Evolutionary conservation across 108 stramenopile species (phyloP).

Genomic region (Fragilaria crotonensis): DNA sequence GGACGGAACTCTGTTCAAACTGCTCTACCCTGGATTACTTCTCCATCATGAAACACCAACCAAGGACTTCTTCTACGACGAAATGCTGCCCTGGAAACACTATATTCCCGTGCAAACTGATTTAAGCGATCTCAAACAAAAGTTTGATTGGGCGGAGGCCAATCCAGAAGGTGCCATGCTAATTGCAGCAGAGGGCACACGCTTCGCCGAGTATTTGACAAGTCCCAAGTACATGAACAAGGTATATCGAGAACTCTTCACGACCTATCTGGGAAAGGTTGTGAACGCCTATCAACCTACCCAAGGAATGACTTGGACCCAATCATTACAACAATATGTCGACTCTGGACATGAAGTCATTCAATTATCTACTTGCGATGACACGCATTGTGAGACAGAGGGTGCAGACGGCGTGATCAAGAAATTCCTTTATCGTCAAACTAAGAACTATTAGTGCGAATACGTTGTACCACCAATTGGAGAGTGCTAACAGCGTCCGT

Average conservation of each 20-base stretch:
- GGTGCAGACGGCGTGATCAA: background rate
- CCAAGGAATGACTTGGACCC: background rate
- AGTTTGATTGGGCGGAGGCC: constrained; percentile 10
- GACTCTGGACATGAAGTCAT: background rate
- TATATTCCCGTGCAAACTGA: constrained; percentile 8
- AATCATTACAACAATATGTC: background rate
- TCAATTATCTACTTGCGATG: background rate
- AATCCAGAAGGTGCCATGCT: constrained; percentile 5
- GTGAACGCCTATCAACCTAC: background rate
- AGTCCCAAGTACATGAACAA: background rate
- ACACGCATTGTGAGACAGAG: background rate
- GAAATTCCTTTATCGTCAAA: background rate
- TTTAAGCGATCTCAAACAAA: constrained; percentile 3
- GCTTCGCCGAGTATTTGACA: constrained; percentile 8
- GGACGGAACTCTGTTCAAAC: constrained; percentile 37
- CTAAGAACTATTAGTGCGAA: too few species aligned
- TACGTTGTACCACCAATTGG: too few species aligned
- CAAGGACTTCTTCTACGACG: constrained; percentile 7
- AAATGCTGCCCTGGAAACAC: constrained; percentile 8
- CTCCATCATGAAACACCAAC: constrained; percentile 21
- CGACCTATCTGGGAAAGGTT: background rate
- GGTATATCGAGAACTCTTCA: background rate
- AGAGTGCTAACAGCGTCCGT: too few species aligned
- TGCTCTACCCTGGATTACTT: constrained; percentile 17
- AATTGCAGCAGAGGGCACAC: constrained; percentile 8